Evolutionary conservation across 768 basidiomycete species (phyloP), one percentile per base, ranked within the genome.

Genomic region (Pisolithus microcarpus): DNA sequence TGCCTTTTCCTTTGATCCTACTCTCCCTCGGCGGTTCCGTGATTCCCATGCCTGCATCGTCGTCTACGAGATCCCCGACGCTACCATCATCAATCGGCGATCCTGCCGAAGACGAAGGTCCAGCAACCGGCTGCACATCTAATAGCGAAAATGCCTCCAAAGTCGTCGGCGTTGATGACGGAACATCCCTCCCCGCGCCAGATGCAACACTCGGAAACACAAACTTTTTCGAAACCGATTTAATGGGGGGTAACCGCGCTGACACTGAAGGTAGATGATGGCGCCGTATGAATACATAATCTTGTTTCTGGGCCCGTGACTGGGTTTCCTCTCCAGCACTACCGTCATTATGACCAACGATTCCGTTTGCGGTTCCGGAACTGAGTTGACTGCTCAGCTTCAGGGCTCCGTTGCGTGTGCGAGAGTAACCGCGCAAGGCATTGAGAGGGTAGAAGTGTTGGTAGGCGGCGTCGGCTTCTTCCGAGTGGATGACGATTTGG

Each of bases 401-500:
- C 18, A 55, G 58, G 16, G 24, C 7, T 45, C n/a, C 30, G 37
- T 54, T 64, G 34, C 65, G 65, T 3, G 61, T 54, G 30, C 62
- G 61, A 21, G 53, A 45, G 39, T 65, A 60, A 43, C 60, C 60
- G 38, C 64, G 65, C 8, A 75, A 69, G 38, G 68, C 50, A 15
- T 52, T 61, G 38, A 75, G 62, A 0, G 85, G 84, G 58, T 85
- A 87, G 58, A 85, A 85, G 57, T 85, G 76, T 62, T 87, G 85
- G 51, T 69, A 79, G 0, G 83, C 84, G 4, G 73, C 73, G 7
- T 81, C 78, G 48, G 75, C 76, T 63, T 85, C 84, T 66, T 87
- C 85, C 36, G 79, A 83, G 58, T 87, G 85, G 36, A 87, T 83
- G 34, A 86, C 83, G 52, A 87, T 83, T 54, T 84, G 76, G 45